Base-by-base conservation (phyloP, 352 stramenopile species). In the Globisporangium orthogonon region DNA sequence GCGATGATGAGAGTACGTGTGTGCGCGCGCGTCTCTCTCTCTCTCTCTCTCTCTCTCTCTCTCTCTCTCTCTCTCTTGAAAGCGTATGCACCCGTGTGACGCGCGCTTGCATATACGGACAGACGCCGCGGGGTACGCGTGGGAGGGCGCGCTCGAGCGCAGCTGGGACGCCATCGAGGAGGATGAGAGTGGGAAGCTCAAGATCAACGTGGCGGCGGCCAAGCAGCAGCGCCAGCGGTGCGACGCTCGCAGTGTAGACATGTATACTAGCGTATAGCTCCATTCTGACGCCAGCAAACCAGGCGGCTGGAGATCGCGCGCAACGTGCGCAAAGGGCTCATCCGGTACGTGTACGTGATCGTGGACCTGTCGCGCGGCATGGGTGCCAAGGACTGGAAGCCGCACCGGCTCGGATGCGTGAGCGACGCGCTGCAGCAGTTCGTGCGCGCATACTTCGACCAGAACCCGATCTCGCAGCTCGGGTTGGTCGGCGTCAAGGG, bases 381-480 rank as follows among this genome's bases (percentile, higher is more conserved):
- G 80, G 76, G 76, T n/a, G 65, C 57, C 6, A 95, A 95, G 56
- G 86, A 95, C 73, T 95, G 80, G 83, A 93, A 93, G 63, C 85
- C 85, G 15, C 82, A 93, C 60, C 85, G 85, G 6, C 62, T 91
- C 5, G 76, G 67, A 17, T 89, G 82, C 52, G 66, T 78, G 30
- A 84, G 74, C 54, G 67, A 81, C 11, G 80, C 87, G 47, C 54
- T 94, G 54, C 79, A 93, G 63, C 73, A 94, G 52, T 96, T 97
- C 44, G 73, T 96, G 1, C 85, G 85, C 54, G 83, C 96, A 66
- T 98, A 95, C 63, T 97, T 98, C 53, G 91, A 98, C 67, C 88
- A 97, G 63, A 98, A 98, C 60, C 92, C 92, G 37, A 95, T 98
- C 59, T 96, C 87, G 35, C 86, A 97, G 65, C 66, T 97, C 23